phyloP scores from a whole-genome alignment of 1,284 basidiomycete genomes.

The Cryptococcus sp. region DNA sequence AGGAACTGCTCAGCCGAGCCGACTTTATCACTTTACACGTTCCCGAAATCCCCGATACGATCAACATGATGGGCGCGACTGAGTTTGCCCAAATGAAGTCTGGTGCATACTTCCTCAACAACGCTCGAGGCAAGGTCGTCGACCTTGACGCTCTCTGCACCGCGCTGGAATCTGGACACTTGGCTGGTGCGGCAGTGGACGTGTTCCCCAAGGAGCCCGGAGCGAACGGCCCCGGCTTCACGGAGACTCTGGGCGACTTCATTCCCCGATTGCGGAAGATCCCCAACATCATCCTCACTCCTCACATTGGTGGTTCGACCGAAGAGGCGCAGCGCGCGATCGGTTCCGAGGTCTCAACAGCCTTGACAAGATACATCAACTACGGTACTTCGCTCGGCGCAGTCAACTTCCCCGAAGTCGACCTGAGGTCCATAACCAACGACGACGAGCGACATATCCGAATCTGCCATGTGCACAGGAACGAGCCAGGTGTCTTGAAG shows the following conservation, averaged over 20 bases:
- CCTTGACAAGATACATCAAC: conserved; percentile 86
- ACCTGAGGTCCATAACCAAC: conserved; percentile 82
- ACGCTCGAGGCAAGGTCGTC: conserved; percentile 92
- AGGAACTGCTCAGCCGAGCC: conserved; percentile 73
- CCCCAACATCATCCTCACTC: conserved; percentile 91
- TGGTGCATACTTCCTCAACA: conserved; percentile 96
- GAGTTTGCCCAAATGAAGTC: conserved; percentile 91
- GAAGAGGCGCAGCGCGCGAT: conserved; percentile 99
- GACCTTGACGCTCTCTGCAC: conserved; percentile 88
- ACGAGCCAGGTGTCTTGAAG: conserved; percentile 95
- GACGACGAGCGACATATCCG: conserved; percentile 81
- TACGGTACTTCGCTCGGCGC: conserved; percentile 87
- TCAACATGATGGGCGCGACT: conserved; percentile 80
- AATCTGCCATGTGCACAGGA: conserved; percentile 94
- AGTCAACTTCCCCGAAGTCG: conserved; percentile 99
- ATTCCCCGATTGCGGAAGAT: conserved; percentile 69
- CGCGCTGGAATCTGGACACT: conserved; percentile 77
- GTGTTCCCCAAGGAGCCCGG: conserved; percentile 94
- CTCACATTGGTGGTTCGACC: conserved; percentile 98
- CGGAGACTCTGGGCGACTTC: conserved; percentile 82
- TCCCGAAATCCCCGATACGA: conserved; percentile 94
- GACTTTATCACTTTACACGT: conserved; percentile 98
- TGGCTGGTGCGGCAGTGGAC: conserved; percentile 93
- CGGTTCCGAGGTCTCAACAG: conserved; percentile 88
- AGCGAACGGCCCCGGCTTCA: conserved; percentile 81